These are phyloP conservation scores for Microbotryomycetes sp. DNA, from an alignment of 1,284 basidiomycete species.

Conservation along the genomic window DNA sequence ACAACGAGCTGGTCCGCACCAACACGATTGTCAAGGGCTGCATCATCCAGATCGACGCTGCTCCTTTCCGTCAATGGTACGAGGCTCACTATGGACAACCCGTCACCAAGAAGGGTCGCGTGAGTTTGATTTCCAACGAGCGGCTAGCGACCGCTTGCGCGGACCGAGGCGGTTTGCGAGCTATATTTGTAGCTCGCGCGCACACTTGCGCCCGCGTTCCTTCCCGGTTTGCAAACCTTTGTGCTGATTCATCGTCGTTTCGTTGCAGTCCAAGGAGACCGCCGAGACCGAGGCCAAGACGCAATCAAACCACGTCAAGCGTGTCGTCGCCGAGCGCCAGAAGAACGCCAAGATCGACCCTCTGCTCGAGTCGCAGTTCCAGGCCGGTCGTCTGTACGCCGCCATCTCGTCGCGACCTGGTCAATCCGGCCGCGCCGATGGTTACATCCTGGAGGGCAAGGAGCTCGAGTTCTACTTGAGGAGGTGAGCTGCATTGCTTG, in stretches of 20 bases:
- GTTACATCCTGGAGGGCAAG: slow-evolving; percentile 92
- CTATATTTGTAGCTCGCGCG: too few relatives aligned
- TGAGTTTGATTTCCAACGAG: slow-evolving; percentile 31
- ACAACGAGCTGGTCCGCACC: slow-evolving; percentile 97
- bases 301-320: slow-evolving; percentile 80
- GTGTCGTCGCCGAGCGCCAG: slow-evolving; percentile 76
- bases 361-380: slow-evolving; percentile 75
- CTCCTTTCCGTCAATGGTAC: slow-evolving; percentile 97
- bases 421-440: slow-evolving; percentile 87
- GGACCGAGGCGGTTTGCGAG: too few relatives aligned
- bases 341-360: slow-evolving; percentile 87
- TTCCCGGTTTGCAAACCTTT: too few relatives aligned
- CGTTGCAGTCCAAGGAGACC: slow-evolving; percentile 36
- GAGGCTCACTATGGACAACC: slow-evolving; percentile 92
- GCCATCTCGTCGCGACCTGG: slow-evolving; percentile 84
- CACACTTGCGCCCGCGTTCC: too few relatives aligned
- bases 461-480: slow-evolving; percentile 96
- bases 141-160: neutral
- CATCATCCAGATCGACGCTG: slow-evolving; percentile 91
- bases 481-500: slow-evolving; percentile 41
- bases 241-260: too few relatives aligned
- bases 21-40: slow-evolving; percentile 94
- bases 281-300: slow-evolving; percentile 58
- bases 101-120: slow-evolving; percentile 76
- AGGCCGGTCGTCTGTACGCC: slow-evolving; percentile 83